phyloP scores from a whole-genome alignment of 495 filamentous ascomycete species.

The Aspergillus hancockii region DNA sequence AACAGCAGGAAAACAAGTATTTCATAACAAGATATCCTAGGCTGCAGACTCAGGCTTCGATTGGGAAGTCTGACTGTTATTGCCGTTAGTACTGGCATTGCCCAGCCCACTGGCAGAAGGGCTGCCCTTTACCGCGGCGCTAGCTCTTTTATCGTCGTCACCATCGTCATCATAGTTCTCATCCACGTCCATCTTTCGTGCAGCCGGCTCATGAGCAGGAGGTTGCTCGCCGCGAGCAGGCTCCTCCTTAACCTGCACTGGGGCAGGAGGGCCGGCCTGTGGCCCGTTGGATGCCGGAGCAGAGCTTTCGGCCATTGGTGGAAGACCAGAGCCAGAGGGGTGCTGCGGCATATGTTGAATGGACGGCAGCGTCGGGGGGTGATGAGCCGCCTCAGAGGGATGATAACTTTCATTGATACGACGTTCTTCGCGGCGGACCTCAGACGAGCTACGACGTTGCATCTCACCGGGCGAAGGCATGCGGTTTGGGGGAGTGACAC shows the following conservation, averaged over 20 bases:
- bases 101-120: conserved; percentile 41
- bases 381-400: conserved; percentile 88
- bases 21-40: conserved; percentile 19
- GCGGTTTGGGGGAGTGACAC: conserved; percentile 63
- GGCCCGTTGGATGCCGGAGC: conserved; percentile 63
- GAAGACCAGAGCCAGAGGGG: conserved; percentile 41
- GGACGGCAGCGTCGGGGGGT: conserved; percentile 71
- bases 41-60: conserved; percentile 37
- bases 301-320: conserved; percentile 58
- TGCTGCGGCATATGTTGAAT: conserved; percentile 73
- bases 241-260: conserved; percentile 48
- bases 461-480: conserved; percentile 65
- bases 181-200: conserved; percentile 94
- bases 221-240: conserved; percentile 54
- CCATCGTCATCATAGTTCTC: conserved; percentile 92
- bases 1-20: conserved; percentile 6
- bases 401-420: conserved; percentile 77
- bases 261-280: conserved; percentile 47
- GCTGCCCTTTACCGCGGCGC: conserved; percentile 39
- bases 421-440: conserved; percentile 68
- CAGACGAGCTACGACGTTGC: conserved; percentile 77
- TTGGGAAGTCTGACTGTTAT: conserved; percentile 33
- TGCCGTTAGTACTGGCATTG: conserved; percentile 31
- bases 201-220: conserved; percentile 74
- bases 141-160: conserved; percentile 74